A percentile compares a stretch with the other conserved stretches of the same genome.
These are phyloP conservation scores for Penicillium waksmanii DNA, from an alignment of 495 filamentous ascomycete genomes.

Conservation along the genomic window DNA sequence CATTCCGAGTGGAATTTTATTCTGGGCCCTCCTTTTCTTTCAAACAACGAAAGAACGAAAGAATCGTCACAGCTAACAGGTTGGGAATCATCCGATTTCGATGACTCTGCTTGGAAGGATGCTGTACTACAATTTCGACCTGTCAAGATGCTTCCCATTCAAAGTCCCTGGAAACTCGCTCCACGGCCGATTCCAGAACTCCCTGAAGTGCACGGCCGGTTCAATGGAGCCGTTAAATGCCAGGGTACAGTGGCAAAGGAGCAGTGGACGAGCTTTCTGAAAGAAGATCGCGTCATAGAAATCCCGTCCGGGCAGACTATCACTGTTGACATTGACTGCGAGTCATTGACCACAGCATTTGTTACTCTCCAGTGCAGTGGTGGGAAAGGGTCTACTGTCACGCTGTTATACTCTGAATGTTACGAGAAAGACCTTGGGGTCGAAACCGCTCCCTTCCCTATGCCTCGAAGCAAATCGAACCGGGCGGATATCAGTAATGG, in stretches of 20 bases:
- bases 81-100: slow-evolving; percentile 20
- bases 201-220: slow-evolving; percentile 16
- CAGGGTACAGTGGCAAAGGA: slow-evolving; percentile 8
- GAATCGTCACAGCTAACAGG: slow-evolving; percentile 14
- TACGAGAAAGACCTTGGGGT: slow-evolving; percentile 29
- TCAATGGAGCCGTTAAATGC: slow-evolving; percentile 21
- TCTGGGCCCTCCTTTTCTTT: slow-evolving; percentile 31
- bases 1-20: slow-evolving; percentile 29
- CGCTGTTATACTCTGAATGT: slow-evolving; percentile 28
- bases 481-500: slow-evolving; percentile 18
- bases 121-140: slow-evolving; percentile 19
- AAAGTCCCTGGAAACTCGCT: slow-evolving; percentile 25
- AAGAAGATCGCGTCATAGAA: slow-evolving; percentile 2
- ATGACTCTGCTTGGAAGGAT: slow-evolving; percentile 24
- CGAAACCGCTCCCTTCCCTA: slow-evolving; percentile 21
- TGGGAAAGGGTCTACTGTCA: slow-evolving; percentile 18
- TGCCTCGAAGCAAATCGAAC: slow-evolving; percentile 20
- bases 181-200: slow-evolving; percentile 25
- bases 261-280: slow-evolving; percentile 14
- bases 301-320: slow-evolving; percentile 17
- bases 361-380: slow-evolving; percentile 20
- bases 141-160: slow-evolving; percentile 31
- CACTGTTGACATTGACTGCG: slow-evolving; percentile 20
- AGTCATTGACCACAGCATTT: slow-evolving; percentile 27
- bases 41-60: slow-evolving; percentile 25